Conservation (phyloP, 306 rosid genomes). For the Acacia crassicarpa region DNA sequence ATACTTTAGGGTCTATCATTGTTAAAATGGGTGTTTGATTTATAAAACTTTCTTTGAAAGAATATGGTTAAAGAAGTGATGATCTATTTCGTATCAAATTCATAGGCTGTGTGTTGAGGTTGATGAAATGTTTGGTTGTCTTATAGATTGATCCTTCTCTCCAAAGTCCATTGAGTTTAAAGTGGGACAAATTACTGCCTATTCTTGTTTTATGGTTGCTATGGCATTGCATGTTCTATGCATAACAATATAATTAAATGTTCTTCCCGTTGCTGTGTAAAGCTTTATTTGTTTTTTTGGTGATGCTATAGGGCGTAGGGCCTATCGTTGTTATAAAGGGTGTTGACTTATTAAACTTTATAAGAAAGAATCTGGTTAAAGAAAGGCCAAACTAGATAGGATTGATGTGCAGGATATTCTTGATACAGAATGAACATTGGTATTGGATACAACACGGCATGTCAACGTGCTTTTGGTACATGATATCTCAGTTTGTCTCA, state of each 20-base stretch:
- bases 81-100: too few relatives aligned
- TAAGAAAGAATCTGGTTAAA: too few relatives aligned
- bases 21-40: too few relatives aligned
- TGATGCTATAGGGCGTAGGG: neutral
- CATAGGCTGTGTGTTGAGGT: neutral
- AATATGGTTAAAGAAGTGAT: too few relatives aligned
- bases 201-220: neutral
- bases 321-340: neutral
- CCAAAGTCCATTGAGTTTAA: neutral
- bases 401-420: neutral
- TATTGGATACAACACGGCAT: neutral
- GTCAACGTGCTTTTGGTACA: neutral
- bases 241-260: neutral
- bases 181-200: neutral
- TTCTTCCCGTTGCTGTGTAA: too few relatives aligned
- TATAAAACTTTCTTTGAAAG: too few relatives aligned
- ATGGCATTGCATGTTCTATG: neutral
- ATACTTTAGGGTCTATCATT: too few relatives aligned
- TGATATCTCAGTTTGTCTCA: neutral
- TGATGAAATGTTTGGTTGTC: neutral
- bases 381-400: neutral
- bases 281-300: neutral
- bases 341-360: neutral
- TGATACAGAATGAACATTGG: neutral
- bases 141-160: neutral